Conservation (phyloP, 2,329 filamentous ascomycete genomes). For the Didymella lethalis region DNA sequence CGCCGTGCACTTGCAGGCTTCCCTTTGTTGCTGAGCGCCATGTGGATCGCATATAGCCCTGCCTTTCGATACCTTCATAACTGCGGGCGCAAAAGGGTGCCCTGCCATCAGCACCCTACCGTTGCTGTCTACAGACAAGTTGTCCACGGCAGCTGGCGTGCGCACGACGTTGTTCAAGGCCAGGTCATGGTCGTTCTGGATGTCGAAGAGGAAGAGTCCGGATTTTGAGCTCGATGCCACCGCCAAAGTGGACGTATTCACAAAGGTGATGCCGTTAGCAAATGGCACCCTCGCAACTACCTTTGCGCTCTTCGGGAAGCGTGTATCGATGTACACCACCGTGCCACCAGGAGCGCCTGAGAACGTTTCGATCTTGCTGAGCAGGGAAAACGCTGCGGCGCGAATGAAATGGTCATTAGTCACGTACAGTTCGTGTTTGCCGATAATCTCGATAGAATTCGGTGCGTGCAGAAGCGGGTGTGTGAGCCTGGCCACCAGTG, state of each 20-base stretch:
- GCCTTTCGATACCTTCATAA: conserved; percentile 36
- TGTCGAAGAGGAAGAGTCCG: conserved; percentile 48
- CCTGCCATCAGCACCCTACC: conserved; percentile 54
- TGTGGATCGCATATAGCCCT: conserved; percentile 31
- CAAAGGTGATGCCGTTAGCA: conserved; percentile 52
- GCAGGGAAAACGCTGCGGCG: conserved; percentile 30
- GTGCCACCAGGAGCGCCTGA: conserved; percentile 47
- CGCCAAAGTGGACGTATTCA: conserved; percentile 50
- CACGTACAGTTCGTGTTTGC: conserved; percentile 45
- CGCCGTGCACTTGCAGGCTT: conserved; percentile 38
- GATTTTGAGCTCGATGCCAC: conserved; percentile 50
- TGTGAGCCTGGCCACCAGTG: conserved; percentile 40
- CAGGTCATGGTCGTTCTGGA: conserved; percentile 22
- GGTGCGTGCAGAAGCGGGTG: conserved; percentile 48
- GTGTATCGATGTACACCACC: conserved; percentile 48
- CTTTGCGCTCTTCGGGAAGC: conserved; percentile 19
- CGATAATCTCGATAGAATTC: conserved; percentile 51
- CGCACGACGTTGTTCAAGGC: conserved; percentile 22
- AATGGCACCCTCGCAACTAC: conserved; percentile 49
- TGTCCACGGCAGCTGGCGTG: conserved; percentile 51
- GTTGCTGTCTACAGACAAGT: conserved; percentile 49
- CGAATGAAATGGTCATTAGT: conserved; percentile 56
- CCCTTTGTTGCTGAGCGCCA: conserved; percentile 27
- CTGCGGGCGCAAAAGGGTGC: conserved; percentile 49
- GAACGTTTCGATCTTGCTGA: conserved; percentile 53